Evolutionary conservation across 2,329 filamentous ascomycete genomes (phyloP).

Genomic region (Thielaviopsis punctulata): DNA sequence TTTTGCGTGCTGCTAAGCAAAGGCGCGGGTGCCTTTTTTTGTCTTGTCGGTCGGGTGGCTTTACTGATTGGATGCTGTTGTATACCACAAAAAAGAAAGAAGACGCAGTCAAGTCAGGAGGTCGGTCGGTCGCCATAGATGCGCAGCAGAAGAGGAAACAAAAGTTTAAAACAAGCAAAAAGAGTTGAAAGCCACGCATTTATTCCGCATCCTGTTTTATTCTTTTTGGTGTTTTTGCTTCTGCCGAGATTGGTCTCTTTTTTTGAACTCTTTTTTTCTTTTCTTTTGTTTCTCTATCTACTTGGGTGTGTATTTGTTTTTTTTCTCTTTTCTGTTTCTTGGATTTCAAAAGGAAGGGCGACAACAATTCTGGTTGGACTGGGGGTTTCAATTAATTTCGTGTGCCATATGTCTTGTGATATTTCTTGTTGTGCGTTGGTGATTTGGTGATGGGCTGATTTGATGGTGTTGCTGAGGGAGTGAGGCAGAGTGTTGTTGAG

Average conservation of each 20-base stretch:
- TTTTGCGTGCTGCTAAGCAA: background rate
- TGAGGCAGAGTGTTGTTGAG: too few relatives aligned
- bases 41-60: background rate
- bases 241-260: too few relatives aligned
- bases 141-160: background rate
- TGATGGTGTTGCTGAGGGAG: too few relatives aligned
- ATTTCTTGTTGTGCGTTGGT: background rate
- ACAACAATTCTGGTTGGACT: background rate
- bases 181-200: background rate
- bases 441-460: background rate
- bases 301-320: background rate
- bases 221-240: slow-evolving; percentile 1
- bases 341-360: background rate
- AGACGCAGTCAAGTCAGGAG: background rate
- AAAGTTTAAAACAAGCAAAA: background rate
- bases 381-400: background rate
- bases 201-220: background rate
- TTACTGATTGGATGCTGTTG: background rate
- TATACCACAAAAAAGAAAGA: background rate
- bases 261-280: background rate
- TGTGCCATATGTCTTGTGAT: background rate
- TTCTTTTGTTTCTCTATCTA: background rate
- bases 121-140: background rate
- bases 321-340: too few relatives aligned
- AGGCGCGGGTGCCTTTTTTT: background rate